Evolutionary conservation across 2,329 filamentous ascomycete genomes (phyloP).

Genomic region (Lachnellula suecica): DNA sequence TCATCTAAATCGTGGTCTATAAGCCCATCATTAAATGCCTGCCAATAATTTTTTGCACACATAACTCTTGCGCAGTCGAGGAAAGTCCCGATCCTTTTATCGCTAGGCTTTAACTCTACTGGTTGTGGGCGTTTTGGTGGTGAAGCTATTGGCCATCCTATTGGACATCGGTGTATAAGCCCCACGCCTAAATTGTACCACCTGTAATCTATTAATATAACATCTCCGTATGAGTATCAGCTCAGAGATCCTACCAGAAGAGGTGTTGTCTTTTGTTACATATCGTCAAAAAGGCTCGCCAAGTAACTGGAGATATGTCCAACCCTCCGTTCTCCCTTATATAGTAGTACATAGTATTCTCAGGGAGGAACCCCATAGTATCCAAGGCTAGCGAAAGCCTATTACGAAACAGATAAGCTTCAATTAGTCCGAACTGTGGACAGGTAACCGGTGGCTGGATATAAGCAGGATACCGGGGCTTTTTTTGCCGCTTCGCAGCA

Average conservation of each 20-base stretch:
- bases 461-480: neutral
- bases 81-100: neutral
- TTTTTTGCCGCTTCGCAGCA: neutral
- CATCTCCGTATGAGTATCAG: neutral
- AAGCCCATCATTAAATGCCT: neutral
- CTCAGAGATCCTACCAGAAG: neutral
- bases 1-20: neutral
- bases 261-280: neutral
- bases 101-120: neutral
- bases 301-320: neutral
- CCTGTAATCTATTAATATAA: neutral
- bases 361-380: neutral
- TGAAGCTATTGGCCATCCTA: neutral
- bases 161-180: neutral
- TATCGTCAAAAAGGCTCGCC: neutral
- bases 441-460: neutral
- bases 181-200: neutral
- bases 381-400: neutral
- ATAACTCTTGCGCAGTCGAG: neutral
- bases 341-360: neutral
- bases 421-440: neutral
- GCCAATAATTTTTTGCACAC: no score
- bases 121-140: neutral
- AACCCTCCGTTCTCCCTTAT: neutral
- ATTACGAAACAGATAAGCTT: neutral